phyloP scores from a whole-genome alignment of 768 basidiomycete species.

The Roridomyces roridus region DNA sequence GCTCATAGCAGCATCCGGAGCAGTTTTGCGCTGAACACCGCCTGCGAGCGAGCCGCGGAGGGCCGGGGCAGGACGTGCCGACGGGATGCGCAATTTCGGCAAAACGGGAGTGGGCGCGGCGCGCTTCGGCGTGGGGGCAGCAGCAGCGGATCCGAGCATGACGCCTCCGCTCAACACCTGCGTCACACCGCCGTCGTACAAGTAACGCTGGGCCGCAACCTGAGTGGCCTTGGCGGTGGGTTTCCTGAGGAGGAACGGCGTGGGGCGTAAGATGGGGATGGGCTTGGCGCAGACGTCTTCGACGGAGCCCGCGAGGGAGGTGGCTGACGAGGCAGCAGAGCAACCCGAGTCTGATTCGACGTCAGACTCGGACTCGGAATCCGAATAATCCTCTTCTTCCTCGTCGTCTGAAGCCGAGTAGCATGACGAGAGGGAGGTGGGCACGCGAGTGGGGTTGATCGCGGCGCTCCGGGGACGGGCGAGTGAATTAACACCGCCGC shows the following conservation, averaged over 20 bases:
- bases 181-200: constrained; percentile 11
- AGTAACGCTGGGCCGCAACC: background rate
- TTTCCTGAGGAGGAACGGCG: background rate
- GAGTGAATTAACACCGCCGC: background rate
- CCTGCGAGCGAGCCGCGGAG: too few relatives aligned
- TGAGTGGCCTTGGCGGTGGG: background rate
- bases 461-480: background rate
- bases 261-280: background rate
- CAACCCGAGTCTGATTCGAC: constrained; percentile 4
- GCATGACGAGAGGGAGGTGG: constrained; percentile 10
- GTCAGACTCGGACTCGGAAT: background rate
- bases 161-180: constrained; percentile 16
- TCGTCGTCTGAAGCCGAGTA: background rate
- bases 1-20: too few relatives aligned
- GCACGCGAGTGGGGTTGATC: constrained; percentile 12
- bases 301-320: background rate
- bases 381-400: background rate
- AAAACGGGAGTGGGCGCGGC: background rate
- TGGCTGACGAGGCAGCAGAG: constrained; percentile 1
- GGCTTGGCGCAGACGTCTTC: too few relatives aligned
- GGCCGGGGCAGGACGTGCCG: too few relatives aligned
- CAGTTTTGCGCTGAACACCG: too few relatives aligned
- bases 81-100: background rate
- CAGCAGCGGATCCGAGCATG: constrained; percentile 10
- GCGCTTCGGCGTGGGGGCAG: background rate